These are phyloP conservation scores for Diaporthe batatas DNA, from an alignment of 2,329 filamentous ascomycete species.

Conservation along the genomic window DNA sequence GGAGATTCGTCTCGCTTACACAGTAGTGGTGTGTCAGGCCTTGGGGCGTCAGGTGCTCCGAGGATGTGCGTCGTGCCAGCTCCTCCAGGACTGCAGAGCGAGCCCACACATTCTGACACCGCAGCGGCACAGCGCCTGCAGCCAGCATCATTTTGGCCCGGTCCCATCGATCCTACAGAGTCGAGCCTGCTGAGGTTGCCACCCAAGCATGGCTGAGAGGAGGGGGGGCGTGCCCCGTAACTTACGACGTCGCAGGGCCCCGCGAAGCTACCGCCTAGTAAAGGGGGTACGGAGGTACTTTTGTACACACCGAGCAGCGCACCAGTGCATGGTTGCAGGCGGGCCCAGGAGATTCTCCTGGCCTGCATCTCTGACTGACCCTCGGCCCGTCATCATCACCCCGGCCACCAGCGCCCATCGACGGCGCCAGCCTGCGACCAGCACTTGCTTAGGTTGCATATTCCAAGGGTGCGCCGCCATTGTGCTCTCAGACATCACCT, in stretches of 20 bases:
- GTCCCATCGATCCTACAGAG: conserved; percentile 21
- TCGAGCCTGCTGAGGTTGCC: conserved; percentile 35
- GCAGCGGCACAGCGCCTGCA: conserved; percentile 13
- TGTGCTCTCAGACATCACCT: conserved; percentile 33
- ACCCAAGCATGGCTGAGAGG: conserved; percentile 23
- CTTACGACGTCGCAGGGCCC: conserved; percentile 38
- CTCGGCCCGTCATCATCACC: conserved; percentile 27
- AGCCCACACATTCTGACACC: conserved; percentile 27
- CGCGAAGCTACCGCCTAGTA: conserved; percentile 34
- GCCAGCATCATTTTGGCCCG: conserved; percentile 18
- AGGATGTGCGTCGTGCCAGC: conserved; percentile 36
- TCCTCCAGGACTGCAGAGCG: conserved; percentile 31
- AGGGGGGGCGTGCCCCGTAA: conserved; percentile 36
- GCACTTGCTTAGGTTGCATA: conserved; percentile 32
- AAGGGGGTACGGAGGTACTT: conserved; percentile 24
- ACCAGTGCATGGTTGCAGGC: conserved; percentile 23
- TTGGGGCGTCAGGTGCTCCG: conserved; percentile 38
- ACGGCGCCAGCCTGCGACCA: conserved; percentile 27
- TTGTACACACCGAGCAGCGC: conserved; percentile 12
- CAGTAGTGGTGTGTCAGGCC: conserved; percentile 30
- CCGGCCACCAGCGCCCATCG: conserved; percentile 13
- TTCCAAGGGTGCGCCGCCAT: conserved; percentile 21
- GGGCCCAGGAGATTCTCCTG: conserved; percentile 34
- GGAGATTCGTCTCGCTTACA: conserved; percentile 26
- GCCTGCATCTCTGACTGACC: conserved; percentile 35